Base-by-base conservation (phyloP, 805 yeast genomes). In the Candida suzukii region DNA sequence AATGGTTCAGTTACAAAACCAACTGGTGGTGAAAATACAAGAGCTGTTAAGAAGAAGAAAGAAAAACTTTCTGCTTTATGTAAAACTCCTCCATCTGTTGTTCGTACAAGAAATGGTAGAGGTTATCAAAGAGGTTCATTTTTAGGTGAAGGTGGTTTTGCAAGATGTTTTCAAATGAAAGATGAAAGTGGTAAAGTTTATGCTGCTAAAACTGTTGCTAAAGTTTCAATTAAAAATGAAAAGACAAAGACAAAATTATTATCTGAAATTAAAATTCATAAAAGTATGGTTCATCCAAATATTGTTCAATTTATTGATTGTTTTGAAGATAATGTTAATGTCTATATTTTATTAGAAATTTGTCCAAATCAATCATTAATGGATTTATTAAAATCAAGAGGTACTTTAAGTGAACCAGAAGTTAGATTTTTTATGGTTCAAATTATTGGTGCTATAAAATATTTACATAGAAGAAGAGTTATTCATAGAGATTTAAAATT, bases 141-240 rank as follows among this genome's bases (percentile, higher is more conserved):
- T 54, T 70, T 93, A 28, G 99, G 99, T 29, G 98, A 91, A 67
- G 99, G 99, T 46, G 99, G 99, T 0, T 93, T 93, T 70, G 99
- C 99, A 16, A 78, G 98, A 57, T 93, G 99, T 60, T 93, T 93
- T 66, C 97, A 93, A 61, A 93, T 93, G 72, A 87, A 84, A 58
- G 96, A 90, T 64, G 83, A 88, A 46, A 69, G 76, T 49, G 98
- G 98, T 28, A 77, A 78, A 55, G 74, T 86, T 1, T 93, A 72
- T 63, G 99, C 99, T 17, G 99, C 99, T 26, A 93, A 93, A 58
- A 95, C 99, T 0, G 95, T 93, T 29, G 99, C 99, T 41, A 93
- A 93, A 63, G 90, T 90, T 0, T 88, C 97, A 11, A 83, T 93
- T 51, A 85, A 83, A 51, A 82, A 84, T 46, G 95, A 86, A 54